Evolutionary conservation across 2,329 filamentous ascomycete species (phyloP), one percentile per base, ranked within the genome.

Genomic region (Aureobasidium sp.): DNA sequence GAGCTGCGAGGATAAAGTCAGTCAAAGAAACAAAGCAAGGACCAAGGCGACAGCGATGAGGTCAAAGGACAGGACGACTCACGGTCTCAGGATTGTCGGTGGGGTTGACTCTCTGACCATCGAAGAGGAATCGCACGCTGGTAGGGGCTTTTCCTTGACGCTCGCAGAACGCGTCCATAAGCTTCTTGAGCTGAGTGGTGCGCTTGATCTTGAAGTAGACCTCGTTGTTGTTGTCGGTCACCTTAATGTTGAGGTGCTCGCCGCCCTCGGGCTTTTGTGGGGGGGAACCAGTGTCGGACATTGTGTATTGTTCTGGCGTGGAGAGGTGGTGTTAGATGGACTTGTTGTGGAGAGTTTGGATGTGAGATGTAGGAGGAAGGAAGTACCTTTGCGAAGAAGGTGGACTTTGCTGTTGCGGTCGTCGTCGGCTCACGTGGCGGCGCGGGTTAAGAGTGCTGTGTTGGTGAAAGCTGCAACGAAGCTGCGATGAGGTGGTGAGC

Each of bases 121-220:
- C 94, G 70, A 97, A 97, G 1, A 99, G 81, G 76, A 99, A 99
- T 33, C 94, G 88, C 50, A 97, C 93, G 5, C 90, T 93, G 37
- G 81, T 84, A 7, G 87, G 79, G 37, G 87, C 85, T 81, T 97
- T 97, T 69, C 94, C 94, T 74, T 97, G 92, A 27, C 94, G 85
- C 68, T 97, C 93, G 76, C 94, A 99, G 76, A 97, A 99, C 22
- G 94, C 94, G 65, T 91, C 88, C 94, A 99, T 99, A 61, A 99
- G 82, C 81, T 99, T 99, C 79, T 96, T 94, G 1, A 99, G 84
- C 74, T 91, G 90, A 0, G 94, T 99, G 24, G 88, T 91, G 40
- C 92, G 85, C 87, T 99, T 99, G 80, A 99, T 99, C 82, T 99
- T 99, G 82, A 99, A 99, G 77, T 97, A 99, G 70, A 99, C 93